A percentile compares a stretch with the other conserved stretches of the same genome.
Conservation (phyloP, 495 filamentous ascomycete species). For the Tuber melanosporum region DNA sequence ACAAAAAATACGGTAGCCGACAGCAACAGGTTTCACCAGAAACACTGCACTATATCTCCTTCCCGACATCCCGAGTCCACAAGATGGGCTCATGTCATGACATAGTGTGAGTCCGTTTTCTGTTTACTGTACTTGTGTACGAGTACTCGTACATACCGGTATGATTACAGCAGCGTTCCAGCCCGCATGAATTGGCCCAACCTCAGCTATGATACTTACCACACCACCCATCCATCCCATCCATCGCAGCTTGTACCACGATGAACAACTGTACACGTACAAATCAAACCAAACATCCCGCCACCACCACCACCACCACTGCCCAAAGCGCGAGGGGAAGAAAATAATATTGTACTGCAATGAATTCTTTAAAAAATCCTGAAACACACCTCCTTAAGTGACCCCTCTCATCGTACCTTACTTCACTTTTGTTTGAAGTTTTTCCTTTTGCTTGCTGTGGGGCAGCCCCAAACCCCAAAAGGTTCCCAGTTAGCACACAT, state of each 20-base stretch:
- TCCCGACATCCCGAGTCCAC: not conserved
- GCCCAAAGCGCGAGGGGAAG: not conserved
- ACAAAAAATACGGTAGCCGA: not conserved
- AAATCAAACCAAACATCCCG: not conserved
- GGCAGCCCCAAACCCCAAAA: not conserved
- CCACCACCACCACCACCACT: not conserved
- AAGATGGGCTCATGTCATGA: constrained; percentile 5
- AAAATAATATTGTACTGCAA: not conserved
- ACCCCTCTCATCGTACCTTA: constrained; percentile 3
- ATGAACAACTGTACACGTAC: not conserved
- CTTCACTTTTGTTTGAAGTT: constrained; percentile 2
- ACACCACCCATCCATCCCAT: not conserved
- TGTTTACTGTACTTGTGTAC: not conserved
- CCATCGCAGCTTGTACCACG: constrained; percentile 3
- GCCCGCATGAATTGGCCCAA: not conserved
- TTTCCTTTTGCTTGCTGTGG: not conserved
- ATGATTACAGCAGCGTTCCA: not conserved
- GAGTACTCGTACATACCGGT: not conserved
- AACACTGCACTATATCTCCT: constrained; percentile 7
- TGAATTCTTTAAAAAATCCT: not conserved
- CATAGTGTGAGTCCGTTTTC: not conserved
- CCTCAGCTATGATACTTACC: not conserved
- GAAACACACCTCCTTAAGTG: not conserved
- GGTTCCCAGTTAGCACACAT: not conserved
- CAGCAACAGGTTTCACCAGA: constrained; percentile 3